phyloP scores from a whole-genome alignment of 2,329 filamentous ascomycete genomes.

The Aspergillus ibericus region DNA sequence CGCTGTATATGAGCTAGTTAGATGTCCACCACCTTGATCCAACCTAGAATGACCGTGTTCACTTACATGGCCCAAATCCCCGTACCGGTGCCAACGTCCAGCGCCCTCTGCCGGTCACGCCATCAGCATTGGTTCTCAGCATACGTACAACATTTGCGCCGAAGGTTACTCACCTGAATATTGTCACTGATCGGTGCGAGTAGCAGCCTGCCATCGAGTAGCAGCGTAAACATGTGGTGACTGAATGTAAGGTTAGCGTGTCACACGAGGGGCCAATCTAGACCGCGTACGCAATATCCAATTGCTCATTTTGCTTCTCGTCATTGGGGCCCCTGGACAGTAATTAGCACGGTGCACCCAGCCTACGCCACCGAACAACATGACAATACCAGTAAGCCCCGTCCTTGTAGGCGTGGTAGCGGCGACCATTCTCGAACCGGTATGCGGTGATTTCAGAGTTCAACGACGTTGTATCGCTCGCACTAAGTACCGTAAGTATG shows the following conservation, averaged over 20 bases:
- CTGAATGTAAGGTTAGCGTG: conserved; percentile 6
- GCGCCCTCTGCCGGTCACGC: conserved; percentile 16
- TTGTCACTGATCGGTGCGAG: conserved; percentile 19
- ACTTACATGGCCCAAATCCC: conserved; percentile 25
- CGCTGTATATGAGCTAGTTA: conserved; percentile 15
- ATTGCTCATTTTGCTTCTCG: conserved; percentile 25
- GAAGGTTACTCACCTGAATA: conserved; percentile 15
- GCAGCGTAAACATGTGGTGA: conserved; percentile 28
- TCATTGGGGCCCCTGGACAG: conserved; percentile 25
- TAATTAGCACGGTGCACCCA: background rate
- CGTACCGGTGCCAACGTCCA: conserved; percentile 27
- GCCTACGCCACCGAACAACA: background rate
- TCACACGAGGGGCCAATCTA: background rate
- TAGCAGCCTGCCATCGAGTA: conserved; percentile 22
- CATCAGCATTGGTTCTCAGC: background rate
- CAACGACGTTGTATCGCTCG: conserved; percentile 21
- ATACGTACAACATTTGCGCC: background rate
- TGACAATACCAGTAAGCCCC: conserved; percentile 27
- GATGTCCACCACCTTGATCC: background rate
- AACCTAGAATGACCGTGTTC: background rate
- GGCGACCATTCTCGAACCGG: conserved; percentile 31
- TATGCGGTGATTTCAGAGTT: conserved; percentile 25
- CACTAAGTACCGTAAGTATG: conserved; percentile 4
- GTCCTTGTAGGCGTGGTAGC: conserved; percentile 34
- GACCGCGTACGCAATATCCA: conserved; percentile 24